Percentiles rank a stretch among this genome's conserved stretches.
These are phyloP conservation scores for Usnea hakonensis DNA, from an alignment of 495 filamentous ascomycete genomes.

Conservation along the genomic window DNA sequence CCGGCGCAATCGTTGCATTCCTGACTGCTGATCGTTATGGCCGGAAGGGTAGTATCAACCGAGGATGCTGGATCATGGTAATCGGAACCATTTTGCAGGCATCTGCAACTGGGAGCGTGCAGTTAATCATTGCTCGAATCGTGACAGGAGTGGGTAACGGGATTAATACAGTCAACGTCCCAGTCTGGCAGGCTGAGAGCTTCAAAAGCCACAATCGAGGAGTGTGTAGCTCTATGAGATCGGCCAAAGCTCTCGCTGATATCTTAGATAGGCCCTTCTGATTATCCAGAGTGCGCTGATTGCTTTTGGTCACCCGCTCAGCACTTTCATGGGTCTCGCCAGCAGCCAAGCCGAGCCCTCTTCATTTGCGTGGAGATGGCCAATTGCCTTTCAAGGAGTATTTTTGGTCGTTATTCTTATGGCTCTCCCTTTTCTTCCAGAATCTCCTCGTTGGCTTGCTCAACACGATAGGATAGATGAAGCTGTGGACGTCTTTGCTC, in stretches of 20 bases:
- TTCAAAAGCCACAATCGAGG: slow-evolving; percentile 24
- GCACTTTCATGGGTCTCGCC: slow-evolving; percentile 25
- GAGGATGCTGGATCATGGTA: slow-evolving; percentile 37
- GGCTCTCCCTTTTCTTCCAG: slow-evolving; percentile 49
- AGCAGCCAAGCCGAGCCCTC: slow-evolving; percentile 21
- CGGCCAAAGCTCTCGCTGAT: background rate
- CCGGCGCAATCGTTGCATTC: slow-evolving; percentile 38
- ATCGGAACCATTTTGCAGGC: slow-evolving; percentile 34
- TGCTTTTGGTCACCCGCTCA: slow-evolving; percentile 22
- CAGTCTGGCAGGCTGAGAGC: slow-evolving; percentile 24
- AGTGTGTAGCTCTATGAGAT: slow-evolving; percentile 2
- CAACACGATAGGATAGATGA: slow-evolving; percentile 40
- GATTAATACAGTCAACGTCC: slow-evolving; percentile 24
- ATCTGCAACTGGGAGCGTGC: slow-evolving; percentile 28
- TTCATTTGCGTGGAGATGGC: slow-evolving; percentile 24
- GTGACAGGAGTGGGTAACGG: slow-evolving; percentile 31
- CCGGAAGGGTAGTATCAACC: slow-evolving; percentile 37
- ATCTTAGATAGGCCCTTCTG: slow-evolving; percentile 16
- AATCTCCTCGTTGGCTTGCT: slow-evolving; percentile 46
- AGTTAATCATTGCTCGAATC: slow-evolving; percentile 37
- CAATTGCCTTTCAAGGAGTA: slow-evolving; percentile 24
- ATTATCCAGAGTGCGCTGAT: slow-evolving; percentile 23
- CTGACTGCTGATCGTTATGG: slow-evolving; percentile 37
- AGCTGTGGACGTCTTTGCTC: slow-evolving; percentile 50
- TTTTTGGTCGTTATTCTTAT: slow-evolving; percentile 39